Evolutionary conservation across 768 basidiomycete species (phyloP).

Genomic region (Termitomyces eurrhizus): DNA sequence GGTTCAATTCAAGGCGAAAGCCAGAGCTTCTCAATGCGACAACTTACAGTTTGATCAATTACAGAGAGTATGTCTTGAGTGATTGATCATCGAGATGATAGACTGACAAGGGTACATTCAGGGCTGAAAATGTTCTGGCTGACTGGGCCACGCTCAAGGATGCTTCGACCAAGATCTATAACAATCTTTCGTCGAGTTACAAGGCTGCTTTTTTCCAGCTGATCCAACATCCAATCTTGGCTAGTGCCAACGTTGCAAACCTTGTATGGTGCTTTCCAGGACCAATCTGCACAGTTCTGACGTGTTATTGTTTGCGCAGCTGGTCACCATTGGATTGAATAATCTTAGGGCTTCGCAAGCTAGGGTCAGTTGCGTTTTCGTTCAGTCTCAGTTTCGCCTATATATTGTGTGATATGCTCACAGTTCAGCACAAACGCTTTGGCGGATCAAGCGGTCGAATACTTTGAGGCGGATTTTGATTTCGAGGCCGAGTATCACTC

Average conservation of each 20-base stretch:
- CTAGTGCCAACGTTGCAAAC: slow-evolving; percentile 52
- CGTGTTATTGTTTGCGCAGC: slow-evolving; percentile 16
- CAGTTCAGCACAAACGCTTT: slow-evolving; percentile 53
- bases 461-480: slow-evolving; percentile 61
- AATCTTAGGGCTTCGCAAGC: slow-evolving; percentile 63
- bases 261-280: slow-evolving; percentile 29
- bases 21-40: slow-evolving; percentile 62
- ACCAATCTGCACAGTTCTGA: too few species aligned
- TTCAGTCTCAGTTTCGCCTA: neutral
- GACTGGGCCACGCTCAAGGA: slow-evolving; percentile 46
- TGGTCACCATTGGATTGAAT: slow-evolving; percentile 56
- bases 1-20: slow-evolving; percentile 58
- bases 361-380: slow-evolving; percentile 26
- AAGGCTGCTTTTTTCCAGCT: slow-evolving; percentile 68
- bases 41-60: slow-evolving; percentile 61
- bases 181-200: slow-evolving; percentile 39
- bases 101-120: slow-evolving; percentile 18
- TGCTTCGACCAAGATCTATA: slow-evolving; percentile 52
- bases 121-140: slow-evolving; percentile 53
- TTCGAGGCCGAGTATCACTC: slow-evolving; percentile 58
- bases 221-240: slow-evolving; percentile 62
- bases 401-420: neutral
- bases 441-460: slow-evolving; percentile 48
- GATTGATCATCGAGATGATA: neutral
- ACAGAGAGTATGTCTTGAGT: slow-evolving; percentile 53